Percentiles rank a stretch among this genome's conserved stretches.
These are phyloP conservation scores for Agapanthus africanus DNA, from an alignment of 106 monocot species.

Conservation along the genomic window DNA sequence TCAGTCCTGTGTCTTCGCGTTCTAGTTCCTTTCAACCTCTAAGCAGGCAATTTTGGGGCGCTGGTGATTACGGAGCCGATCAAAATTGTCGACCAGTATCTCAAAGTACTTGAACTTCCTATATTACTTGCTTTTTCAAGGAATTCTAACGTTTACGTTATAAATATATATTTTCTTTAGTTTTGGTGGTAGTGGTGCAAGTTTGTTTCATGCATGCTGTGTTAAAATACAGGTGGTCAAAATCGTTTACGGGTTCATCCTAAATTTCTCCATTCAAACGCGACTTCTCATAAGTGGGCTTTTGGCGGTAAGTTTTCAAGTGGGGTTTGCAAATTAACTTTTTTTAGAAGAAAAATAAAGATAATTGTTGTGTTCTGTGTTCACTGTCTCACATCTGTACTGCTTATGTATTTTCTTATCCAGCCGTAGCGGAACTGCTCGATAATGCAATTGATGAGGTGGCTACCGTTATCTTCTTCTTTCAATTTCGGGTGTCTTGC, in stretches of 20 bases:
- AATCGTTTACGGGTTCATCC: slow-evolving; percentile 71
- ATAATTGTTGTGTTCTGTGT: not conserved
- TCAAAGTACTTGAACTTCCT: slow-evolving; percentile 21
- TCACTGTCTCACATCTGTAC: not conserved
- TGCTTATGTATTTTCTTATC: not conserved
- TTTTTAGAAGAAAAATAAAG: not conserved
- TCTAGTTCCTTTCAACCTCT: slow-evolving; percentile 6
- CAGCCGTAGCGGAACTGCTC: slow-evolving; percentile 92
- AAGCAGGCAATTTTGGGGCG: slow-evolving; percentile 74
- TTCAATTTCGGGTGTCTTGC: not conserved
- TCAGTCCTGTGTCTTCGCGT: not conserved
- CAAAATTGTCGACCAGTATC: slow-evolving; percentile 4
- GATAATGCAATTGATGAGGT: slow-evolving; percentile 98
- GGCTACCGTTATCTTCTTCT: not conserved
- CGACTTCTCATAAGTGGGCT: slow-evolving; percentile 92
- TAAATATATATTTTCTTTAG: slow-evolving; percentile 77
- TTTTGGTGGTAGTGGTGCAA: slow-evolving; percentile 77
- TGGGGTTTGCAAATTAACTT: not conserved
- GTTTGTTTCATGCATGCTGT: not conserved
- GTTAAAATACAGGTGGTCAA: slow-evolving; percentile 39
- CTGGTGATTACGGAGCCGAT: slow-evolving; percentile 62
- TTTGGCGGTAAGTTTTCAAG: slow-evolving; percentile 57
- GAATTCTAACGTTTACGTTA: slow-evolving; percentile 73
- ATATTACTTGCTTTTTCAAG: slow-evolving; percentile 24
- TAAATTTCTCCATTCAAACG: slow-evolving; percentile 93